Percentiles rank a stretch among this genome's conserved stretches.
Conservation (phyloP, 257 asterid genomes). For the Ligustrum vulgare region DNA sequence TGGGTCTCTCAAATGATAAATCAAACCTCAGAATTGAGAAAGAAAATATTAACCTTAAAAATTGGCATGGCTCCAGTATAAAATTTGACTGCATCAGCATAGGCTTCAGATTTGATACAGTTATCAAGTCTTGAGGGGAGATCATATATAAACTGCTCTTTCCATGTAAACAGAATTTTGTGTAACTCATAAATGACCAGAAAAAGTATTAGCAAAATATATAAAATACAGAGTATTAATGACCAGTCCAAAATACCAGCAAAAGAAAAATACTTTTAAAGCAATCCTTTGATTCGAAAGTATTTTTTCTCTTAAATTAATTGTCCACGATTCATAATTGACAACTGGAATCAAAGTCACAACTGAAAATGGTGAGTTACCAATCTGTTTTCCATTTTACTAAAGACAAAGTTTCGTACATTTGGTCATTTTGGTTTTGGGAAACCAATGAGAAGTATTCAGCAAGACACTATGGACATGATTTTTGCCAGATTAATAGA, state of each 20-base stretch:
- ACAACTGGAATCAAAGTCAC: conserved; percentile 16
- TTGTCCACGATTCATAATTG: conserved; percentile 22
- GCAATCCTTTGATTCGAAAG: neutral
- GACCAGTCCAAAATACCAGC: conserved; percentile 2
- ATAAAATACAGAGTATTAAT: conserved; percentile 5
- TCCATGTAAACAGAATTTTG: conserved; percentile 41
- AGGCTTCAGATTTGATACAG: conserved; percentile 93
- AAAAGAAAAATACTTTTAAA: neutral
- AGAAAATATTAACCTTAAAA: conserved; percentile 64
- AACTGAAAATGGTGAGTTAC: conserved; percentile 10
- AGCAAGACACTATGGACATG: conserved; percentile 7
- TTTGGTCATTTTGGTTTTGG: conserved; percentile 2
- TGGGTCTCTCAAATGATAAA: neutral
- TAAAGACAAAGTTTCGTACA: neutral
- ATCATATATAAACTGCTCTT: conserved; percentile 95
- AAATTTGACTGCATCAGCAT: conserved; percentile 92
- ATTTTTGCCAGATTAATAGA: conserved; percentile 24
- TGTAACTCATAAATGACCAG: conserved; percentile 39
- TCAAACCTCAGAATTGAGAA: conserved; percentile 6
- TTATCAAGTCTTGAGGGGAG: conserved; percentile 87
- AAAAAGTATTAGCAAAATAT: conserved; percentile 20
- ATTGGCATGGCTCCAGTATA: conserved; percentile 97
- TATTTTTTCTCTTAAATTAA: conserved; percentile 15
- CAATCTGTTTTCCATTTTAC: neutral
- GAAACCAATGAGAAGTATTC: neutral